phyloP scores from a whole-genome alignment of 1,284 basidiomycete genomes.

The Malassezia slooffiae region DNA sequence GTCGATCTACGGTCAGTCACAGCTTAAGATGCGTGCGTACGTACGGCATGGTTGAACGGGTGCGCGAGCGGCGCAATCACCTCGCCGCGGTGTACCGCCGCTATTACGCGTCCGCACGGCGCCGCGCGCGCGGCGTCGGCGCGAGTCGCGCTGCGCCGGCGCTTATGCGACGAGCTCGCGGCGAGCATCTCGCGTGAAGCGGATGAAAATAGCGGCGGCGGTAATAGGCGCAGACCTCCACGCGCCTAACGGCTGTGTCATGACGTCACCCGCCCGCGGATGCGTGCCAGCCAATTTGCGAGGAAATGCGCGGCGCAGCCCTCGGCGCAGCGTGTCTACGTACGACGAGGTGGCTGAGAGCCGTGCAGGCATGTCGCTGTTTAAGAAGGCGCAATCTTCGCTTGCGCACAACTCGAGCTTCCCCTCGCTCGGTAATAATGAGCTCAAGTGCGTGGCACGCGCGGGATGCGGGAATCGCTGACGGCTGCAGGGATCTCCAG shows the following conservation, averaged over 20 bases:
- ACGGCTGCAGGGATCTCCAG: conserved; percentile 53
- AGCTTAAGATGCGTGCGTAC: no score
- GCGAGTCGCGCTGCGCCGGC: conserved; percentile 33
- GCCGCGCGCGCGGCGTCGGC: conserved; percentile 26
- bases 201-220: no score
- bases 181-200: no score
- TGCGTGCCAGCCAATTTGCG: not conserved
- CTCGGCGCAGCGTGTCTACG: not conserved
- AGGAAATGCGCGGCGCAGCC: no score
- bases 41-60: conserved; percentile 29
- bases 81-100: conserved; percentile 12
- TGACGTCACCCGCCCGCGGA: not conserved
- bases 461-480: not conserved
- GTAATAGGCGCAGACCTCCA: no score
- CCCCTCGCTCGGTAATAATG: conserved; percentile 65
- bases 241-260: no score
- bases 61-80: conserved; percentile 11
- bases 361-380: conserved; percentile 27
- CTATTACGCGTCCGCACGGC: conserved; percentile 12
- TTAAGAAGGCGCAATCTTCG: conserved; percentile 37
- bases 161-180: no score
- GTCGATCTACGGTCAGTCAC: conserved; percentile 17
- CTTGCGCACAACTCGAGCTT: conserved; percentile 70
- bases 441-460: conserved; percentile 53
- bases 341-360: not conserved